Conservation (phyloP, 306 rosid species). For the Sophora flavescens region DNA sequence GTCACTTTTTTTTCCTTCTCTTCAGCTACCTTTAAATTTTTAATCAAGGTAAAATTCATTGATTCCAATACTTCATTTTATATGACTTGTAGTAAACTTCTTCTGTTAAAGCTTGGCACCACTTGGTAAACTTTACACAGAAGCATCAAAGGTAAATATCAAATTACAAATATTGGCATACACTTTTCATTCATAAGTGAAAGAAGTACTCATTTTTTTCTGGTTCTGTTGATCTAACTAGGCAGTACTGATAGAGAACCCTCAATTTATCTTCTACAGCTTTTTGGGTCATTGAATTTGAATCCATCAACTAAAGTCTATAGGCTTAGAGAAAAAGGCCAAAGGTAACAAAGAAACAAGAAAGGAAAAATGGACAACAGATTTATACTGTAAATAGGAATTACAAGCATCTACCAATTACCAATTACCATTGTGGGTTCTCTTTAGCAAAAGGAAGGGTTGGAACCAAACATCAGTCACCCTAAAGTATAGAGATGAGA, state of each 20-base stretch:
- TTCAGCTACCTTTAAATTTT: background rate
- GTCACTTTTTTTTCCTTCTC: slow-evolving; percentile 15
- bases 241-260: slow-evolving; percentile 48
- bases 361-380: slow-evolving; percentile 39
- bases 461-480: slow-evolving; percentile 51
- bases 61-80: slow-evolving; percentile 28
- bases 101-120: slow-evolving; percentile 48
- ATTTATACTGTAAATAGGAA: slow-evolving; percentile 48
- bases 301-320: slow-evolving; percentile 52
- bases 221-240: slow-evolving; percentile 49
- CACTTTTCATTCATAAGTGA: slow-evolving; percentile 46
- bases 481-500: slow-evolving; percentile 50
- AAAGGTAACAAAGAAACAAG: slow-evolving; percentile 52
- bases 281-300: slow-evolving; percentile 50
- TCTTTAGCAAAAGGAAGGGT: slow-evolving; percentile 53
- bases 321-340: slow-evolving; percentile 44
- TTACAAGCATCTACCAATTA: slow-evolving; percentile 53
- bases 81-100: slow-evolving; percentile 44
- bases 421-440: slow-evolving; percentile 55
- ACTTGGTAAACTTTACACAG: slow-evolving; percentile 49
- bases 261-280: slow-evolving; percentile 46
- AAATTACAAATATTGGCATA: slow-evolving; percentile 45
- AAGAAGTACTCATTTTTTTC: slow-evolving; percentile 53
- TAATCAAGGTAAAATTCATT: slow-evolving; percentile 39
- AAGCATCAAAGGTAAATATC: slow-evolving; percentile 53